phyloP scores from a whole-genome alignment of 2,329 filamentous ascomycete species.

The Xylariaceae sp. region DNA sequence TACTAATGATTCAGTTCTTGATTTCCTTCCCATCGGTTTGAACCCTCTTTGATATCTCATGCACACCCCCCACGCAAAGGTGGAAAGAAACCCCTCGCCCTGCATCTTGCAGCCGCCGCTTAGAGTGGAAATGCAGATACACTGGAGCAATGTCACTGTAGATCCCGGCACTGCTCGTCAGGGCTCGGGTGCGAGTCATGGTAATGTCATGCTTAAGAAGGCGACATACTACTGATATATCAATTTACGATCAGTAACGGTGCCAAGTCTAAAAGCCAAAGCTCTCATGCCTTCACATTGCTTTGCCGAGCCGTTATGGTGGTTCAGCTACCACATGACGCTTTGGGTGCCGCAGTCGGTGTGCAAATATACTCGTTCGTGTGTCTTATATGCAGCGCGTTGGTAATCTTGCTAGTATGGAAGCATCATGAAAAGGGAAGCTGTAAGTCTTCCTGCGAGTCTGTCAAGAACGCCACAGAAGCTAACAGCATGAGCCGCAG shows the following conservation, averaged over 20 bases:
- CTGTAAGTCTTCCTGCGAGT: constrained; percentile 33
- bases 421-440: constrained; percentile 40
- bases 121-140: too few relatives aligned
- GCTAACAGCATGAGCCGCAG: constrained; percentile 25
- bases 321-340: constrained; percentile 35
- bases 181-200: neutral
- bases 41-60: too few relatives aligned
- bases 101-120: too few relatives aligned
- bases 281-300: constrained; percentile 19
- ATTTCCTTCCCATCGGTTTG: too few relatives aligned
- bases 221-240: constrained; percentile 1
- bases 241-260: neutral
- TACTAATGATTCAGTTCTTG: too few relatives aligned
- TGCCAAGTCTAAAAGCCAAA: neutral
- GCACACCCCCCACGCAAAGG: too few relatives aligned
- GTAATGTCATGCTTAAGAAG: too few relatives aligned
- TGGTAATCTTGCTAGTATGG: constrained; percentile 39
- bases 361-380: constrained; percentile 37
- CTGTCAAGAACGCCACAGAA: neutral
- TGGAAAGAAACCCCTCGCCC: too few relatives aligned
- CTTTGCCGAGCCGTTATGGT: constrained; percentile 32
- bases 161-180: constrained; percentile 1
- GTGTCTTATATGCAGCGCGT: constrained; percentile 31
- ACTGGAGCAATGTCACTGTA: neutral
- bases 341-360: constrained; percentile 31